Conservation (phyloP, 805 yeast genomes). For the Naumovozyma baii region DNA sequence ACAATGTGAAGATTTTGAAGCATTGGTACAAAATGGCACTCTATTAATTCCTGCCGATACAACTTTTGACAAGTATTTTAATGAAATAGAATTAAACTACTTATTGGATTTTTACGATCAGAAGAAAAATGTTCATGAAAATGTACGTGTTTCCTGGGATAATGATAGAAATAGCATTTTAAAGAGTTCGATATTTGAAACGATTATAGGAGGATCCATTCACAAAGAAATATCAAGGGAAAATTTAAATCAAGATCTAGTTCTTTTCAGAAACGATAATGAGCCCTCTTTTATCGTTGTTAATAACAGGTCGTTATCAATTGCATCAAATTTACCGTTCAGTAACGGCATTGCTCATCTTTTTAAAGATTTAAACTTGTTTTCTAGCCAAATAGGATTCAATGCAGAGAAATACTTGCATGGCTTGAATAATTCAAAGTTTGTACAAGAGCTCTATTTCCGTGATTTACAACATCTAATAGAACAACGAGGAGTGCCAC, state of each 20-base stretch:
- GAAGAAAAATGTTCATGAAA: constrained; percentile 5
- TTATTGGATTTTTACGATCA: constrained; percentile 21
- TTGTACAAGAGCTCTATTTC: constrained; percentile 62
- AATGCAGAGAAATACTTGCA: constrained; percentile 49
- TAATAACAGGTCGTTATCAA: constrained; percentile 29
- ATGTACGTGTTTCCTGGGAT: constrained; percentile 12
- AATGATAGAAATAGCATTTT: constrained; percentile 12
- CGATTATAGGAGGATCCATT: constrained; percentile 38
- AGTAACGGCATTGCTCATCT: constrained; percentile 43
- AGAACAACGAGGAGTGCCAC: constrained; percentile 33
- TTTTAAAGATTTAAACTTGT: constrained; percentile 30
- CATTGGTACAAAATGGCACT: constrained; percentile 31
- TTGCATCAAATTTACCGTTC: constrained; percentile 34
- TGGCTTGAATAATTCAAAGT: constrained; percentile 49
- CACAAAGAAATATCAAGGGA: constrained; percentile 2
- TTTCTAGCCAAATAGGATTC: constrained; percentile 28
- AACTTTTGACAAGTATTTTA: constrained; percentile 25
- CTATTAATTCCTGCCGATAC: constrained; percentile 39
- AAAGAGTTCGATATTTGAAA: constrained; percentile 32
- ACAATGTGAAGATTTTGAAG: constrained; percentile 3
- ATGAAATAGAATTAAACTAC: constrained; percentile 39
- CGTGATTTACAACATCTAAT: constrained; percentile 48
- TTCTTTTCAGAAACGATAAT: constrained; percentile 16
- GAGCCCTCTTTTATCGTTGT: constrained; percentile 31
- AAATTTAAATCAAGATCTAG: constrained; percentile 17